These are phyloP conservation scores for Leccinum subgranulosum DNA, from an alignment of 768 basidiomycete species.

Conservation along the genomic window DNA sequence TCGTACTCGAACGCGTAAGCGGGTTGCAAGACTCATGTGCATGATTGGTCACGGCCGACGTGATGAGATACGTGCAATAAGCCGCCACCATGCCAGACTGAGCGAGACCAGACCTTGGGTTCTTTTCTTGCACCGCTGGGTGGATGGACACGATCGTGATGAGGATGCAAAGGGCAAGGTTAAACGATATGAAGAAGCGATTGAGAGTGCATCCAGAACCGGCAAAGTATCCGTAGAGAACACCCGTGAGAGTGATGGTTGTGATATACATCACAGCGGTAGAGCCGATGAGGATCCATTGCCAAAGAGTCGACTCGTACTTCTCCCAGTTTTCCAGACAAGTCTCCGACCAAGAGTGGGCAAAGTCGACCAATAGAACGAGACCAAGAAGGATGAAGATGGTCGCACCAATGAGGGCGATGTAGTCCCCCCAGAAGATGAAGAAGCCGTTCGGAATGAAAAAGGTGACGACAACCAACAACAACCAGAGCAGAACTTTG, in stretches of 20 bases:
- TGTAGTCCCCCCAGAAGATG: constrained; percentile 96
- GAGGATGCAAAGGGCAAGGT: constrained; percentile 75
- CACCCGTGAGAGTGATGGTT: constrained; percentile 78
- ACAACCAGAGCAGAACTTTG: constrained; percentile 85
- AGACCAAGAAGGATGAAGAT: constrained; percentile 96
- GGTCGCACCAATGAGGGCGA: constrained; percentile 87
- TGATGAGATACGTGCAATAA: constrained; percentile 94
- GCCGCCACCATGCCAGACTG: constrained; percentile 97
- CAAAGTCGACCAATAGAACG: constrained; percentile 96
- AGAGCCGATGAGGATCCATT: constrained; percentile 91
- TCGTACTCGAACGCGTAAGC: constrained; percentile 62
- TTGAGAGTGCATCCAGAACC: constrained; percentile 85
- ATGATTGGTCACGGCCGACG: constrained; percentile 92
- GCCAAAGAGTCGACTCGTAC: constrained; percentile 86
- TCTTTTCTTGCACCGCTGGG: constrained; percentile 85
- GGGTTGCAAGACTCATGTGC: constrained; percentile 88
- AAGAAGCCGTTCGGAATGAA: constrained; percentile 97
- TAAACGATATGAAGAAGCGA: constrained; percentile 96
- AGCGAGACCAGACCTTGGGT: constrained; percentile 91
- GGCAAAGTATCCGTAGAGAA: constrained; percentile 92
- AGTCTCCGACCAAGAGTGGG: constrained; percentile 97
- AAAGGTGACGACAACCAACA: constrained; percentile 80
- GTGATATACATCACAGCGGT: constrained; percentile 86
- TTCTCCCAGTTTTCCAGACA: constrained; percentile 96
- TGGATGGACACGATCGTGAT: constrained; percentile 82